A percentile compares a stretch with the other conserved stretches of the same genome.
Conservation (phyloP, 1,284 basidiomycete genomes). For the Takashimella tepidaria region DNA sequence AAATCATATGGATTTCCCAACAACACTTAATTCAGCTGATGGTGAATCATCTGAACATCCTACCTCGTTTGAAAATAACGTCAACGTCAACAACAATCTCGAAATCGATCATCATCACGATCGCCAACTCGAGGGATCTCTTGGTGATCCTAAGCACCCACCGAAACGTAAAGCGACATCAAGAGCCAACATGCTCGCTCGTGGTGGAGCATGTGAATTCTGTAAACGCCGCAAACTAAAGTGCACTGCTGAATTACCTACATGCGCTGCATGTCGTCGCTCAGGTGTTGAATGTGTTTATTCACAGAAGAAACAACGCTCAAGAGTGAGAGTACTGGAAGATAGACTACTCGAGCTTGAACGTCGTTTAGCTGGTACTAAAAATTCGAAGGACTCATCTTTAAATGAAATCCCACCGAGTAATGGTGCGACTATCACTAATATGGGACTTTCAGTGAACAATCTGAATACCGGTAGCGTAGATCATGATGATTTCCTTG, state of each 20-base stretch:
- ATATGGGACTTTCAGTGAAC: too few relatives aligned
- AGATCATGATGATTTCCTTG: neutral
- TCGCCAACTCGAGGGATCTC: neutral
- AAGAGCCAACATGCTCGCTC: slow-evolving; percentile 40
- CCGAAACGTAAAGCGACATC: slow-evolving; percentile 37
- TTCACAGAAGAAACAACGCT: slow-evolving; percentile 43
- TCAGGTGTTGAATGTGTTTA: slow-evolving; percentile 41
- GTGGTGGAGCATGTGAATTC: slow-evolving; percentile 47
- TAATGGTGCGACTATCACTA: neutral
- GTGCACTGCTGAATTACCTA: slow-evolving; percentile 42
- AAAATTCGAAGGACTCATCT: neutral
- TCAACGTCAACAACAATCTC: neutral
- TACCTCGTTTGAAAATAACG: neutral
- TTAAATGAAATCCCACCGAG: neutral
- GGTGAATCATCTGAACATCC: neutral
- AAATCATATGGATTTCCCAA: neutral
- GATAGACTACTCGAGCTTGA: slow-evolving; percentile 43
- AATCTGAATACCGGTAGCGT: too few relatives aligned
- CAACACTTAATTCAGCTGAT: neutral
- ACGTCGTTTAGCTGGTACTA: slow-evolving; percentile 21
- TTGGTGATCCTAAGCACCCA: neutral
- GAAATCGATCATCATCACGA: too few relatives aligned
- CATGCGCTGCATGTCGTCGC: slow-evolving; percentile 38
- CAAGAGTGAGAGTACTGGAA: slow-evolving; percentile 39
- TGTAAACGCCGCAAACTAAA: slow-evolving; percentile 47